phyloP scores from a whole-genome alignment of 2,329 filamentous ascomycete species.

The Blastomyces percursus region DNA sequence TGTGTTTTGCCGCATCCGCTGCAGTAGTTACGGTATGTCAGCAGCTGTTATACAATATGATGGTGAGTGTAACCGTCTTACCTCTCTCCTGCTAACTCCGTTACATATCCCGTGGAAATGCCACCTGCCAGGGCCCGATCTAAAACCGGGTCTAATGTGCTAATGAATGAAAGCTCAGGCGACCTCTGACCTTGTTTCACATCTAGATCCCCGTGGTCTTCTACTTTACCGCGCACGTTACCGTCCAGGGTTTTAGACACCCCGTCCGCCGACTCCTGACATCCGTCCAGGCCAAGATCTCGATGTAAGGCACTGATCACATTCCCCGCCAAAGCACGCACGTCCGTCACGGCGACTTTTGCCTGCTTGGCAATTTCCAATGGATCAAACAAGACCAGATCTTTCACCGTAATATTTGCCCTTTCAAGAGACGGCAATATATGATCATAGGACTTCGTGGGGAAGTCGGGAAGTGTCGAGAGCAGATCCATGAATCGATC shows the following conservation, averaged over 20 bases:
- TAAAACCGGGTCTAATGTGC: conserved; percentile 64
- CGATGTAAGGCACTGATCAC: conserved; percentile 57
- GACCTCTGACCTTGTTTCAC: conserved; percentile 12
- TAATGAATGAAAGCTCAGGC: conserved; percentile 48
- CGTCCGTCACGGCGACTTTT: conserved; percentile 65
- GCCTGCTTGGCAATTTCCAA: conserved; percentile 78
- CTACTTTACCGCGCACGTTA: too few species aligned
- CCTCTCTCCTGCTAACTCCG: conserved; percentile 88
- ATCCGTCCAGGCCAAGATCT: conserved; percentile 41
- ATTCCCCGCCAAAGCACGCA: conserved; percentile 60
- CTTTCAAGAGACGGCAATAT: conserved; percentile 72
- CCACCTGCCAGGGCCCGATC: conserved; percentile 67
- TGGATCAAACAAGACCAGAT: conserved; percentile 74
- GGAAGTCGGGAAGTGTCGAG: conserved; percentile 69
- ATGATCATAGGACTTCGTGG: conserved; percentile 57
- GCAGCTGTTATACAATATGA: conserved; percentile 11
- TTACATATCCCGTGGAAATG: conserved; percentile 67
- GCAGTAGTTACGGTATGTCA: conserved; percentile 10
- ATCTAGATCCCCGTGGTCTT: conserved; percentile 12
- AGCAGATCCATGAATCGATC: conserved; percentile 53
- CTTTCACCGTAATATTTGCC: conserved; percentile 63
- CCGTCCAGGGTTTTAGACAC: conserved; percentile 4
- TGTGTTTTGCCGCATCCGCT: conserved; percentile 92
- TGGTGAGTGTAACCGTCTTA: conserved; percentile 21
- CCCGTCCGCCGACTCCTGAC: conserved; percentile 11